These are phyloP conservation scores for Noccaea bulbosa DNA, from an alignment of 345 rosid species.

Conservation along the genomic window DNA sequence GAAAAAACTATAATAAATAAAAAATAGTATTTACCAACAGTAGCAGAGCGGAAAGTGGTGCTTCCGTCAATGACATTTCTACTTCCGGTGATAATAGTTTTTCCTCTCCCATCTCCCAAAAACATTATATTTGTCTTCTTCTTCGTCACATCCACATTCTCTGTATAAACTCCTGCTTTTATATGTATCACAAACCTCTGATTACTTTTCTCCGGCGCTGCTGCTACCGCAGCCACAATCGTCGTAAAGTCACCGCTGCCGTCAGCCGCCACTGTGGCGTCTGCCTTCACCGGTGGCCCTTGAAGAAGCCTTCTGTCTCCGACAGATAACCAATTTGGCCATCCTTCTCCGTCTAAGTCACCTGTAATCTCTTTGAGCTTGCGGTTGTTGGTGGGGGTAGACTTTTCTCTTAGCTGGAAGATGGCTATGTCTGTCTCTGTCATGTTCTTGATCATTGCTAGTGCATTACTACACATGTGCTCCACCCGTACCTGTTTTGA, in stretches of 20 bases:
- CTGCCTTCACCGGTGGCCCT: constrained; percentile 55
- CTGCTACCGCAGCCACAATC: constrained; percentile 67
- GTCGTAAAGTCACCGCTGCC: constrained; percentile 74
- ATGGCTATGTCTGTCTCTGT: constrained; percentile 54
- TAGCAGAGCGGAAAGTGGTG: constrained; percentile 90
- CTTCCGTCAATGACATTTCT: constrained; percentile 75
- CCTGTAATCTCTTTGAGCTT: constrained; percentile 44
- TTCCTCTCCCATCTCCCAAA: constrained; percentile 72
- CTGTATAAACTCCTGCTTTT: constrained; percentile 75
- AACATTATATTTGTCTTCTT: constrained; percentile 74
- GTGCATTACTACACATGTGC: constrained; percentile 56
- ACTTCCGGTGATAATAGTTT: constrained; percentile 68
- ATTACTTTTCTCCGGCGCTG: constrained; percentile 68
- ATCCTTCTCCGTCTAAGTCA: constrained; percentile 39
- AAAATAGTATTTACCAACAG: constrained; percentile 66
- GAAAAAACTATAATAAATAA: background rate
- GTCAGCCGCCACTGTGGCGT: constrained; percentile 81
- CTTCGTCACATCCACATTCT: constrained; percentile 78
- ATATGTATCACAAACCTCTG: constrained; percentile 68
- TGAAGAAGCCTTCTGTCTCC: constrained; percentile 77
- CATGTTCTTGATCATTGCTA: constrained; percentile 61
- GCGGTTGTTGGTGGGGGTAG: constrained; percentile 39
- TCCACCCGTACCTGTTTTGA: constrained; percentile 46
- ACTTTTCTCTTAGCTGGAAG: constrained; percentile 27
- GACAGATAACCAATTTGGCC: constrained; percentile 78